Base-by-base conservation (phyloP, 2,329 filamentous ascomycete genomes). In the Colletotrichum trifolii region DNA sequence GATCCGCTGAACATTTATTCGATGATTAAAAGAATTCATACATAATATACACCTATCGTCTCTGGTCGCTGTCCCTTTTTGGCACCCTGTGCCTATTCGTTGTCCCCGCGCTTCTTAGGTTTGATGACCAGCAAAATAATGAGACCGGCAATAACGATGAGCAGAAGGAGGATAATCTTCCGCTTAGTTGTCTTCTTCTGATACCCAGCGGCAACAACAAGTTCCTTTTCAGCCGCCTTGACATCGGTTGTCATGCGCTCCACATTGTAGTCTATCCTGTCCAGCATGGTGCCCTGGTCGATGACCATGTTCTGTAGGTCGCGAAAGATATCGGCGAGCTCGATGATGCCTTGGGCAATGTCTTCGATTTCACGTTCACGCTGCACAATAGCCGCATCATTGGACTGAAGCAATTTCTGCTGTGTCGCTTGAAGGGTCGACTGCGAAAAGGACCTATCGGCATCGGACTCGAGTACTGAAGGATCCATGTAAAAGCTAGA, bases 201-300 rank as follows among this genome's bases (percentile, higher is more conserved):
- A 74, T 98, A 98, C 15, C 91, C 91, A 5, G 91, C 94, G 12
- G 96, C 91, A 61, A 96, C 89, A 67, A 89, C 93, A 59, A 99
- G 85, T 79, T 99, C 96, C 76, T 95, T 96, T 67, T 97, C 93
- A 3, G 96, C 96, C 17, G 86, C 92, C 75, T 97, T 97, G 64
- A 99, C 93, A 73, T 98, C 94, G 17, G 89, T 90, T n/a, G 89
- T 88, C 92, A 98, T 97, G 67, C 91, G 87, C 79, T 99, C 96
- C 57, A 99, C 94, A 72, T 99, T 99, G 81, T 97, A 99, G 78
- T 99, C 97, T 72, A 97, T 96, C 73, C 96, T 90, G 77, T 97
- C 94, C 25, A 97, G 85, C 86, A 96, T 92, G 12, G 93, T 96
- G 57, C 93, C 93, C 77, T 96, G 92, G 74, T 96, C 92, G 69